Conservation (phyloP, 2,329 filamentous ascomycete species). For the Aspergillus udagawae region DNA sequence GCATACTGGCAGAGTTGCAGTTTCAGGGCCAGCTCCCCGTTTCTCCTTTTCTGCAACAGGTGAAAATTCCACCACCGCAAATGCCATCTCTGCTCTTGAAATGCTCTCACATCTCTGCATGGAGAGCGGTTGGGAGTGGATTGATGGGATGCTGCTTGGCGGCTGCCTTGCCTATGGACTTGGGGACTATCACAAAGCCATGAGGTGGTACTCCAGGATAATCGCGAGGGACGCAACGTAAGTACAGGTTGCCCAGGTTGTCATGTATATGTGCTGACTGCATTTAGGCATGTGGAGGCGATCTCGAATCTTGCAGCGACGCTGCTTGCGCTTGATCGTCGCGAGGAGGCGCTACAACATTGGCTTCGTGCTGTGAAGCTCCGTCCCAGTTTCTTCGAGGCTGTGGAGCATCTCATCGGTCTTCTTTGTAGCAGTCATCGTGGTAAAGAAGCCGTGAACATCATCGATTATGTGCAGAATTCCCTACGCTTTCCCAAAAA, state of each 20-base stretch:
- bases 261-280: slow-evolving; percentile 17
- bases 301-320: slow-evolving; percentile 91
- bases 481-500: slow-evolving; percentile 56
- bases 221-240: slow-evolving; percentile 55
- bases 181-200: slow-evolving; percentile 70
- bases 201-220: slow-evolving; percentile 53
- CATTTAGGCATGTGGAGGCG: slow-evolving; percentile 75
- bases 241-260: slow-evolving; percentile 24
- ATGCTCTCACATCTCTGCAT: slow-evolving; percentile 71
- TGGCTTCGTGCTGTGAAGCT: slow-evolving; percentile 83
- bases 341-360: slow-evolving; percentile 76
- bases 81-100: slow-evolving; percentile 65
- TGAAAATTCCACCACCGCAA: slow-evolving; percentile 46
- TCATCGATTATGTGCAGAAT: slow-evolving; percentile 81
- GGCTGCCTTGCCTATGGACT: slow-evolving; percentile 90
- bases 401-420: slow-evolving; percentile 88
- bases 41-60: slow-evolving; percentile 29
- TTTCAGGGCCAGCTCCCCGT: slow-evolving; percentile 28
- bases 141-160: slow-evolving; percentile 85
- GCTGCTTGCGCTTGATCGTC: slow-evolving; percentile 74
- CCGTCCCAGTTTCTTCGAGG: slow-evolving; percentile 86
- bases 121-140: slow-evolving; percentile 80
- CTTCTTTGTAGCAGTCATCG: slow-evolving; percentile 78
- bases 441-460: slow-evolving; percentile 76
- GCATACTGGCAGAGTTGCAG: slow-evolving; percentile 29